Conservation (phyloP, 805 yeast genomes). For the Brettanomyces naardenensis region DNA sequence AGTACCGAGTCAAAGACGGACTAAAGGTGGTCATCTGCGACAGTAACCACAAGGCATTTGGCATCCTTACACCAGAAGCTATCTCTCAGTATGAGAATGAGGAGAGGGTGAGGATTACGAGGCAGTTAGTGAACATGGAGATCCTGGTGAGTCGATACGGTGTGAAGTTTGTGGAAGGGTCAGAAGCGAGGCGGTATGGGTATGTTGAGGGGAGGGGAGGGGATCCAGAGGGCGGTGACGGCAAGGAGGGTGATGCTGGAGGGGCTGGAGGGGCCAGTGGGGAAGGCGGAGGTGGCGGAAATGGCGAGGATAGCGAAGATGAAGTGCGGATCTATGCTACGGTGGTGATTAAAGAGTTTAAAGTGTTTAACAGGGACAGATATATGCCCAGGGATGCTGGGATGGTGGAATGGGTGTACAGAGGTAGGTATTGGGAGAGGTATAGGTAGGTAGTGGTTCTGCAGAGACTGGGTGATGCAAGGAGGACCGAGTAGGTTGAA, state of each 20-base stretch:
- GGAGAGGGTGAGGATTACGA: conserved; percentile 14
- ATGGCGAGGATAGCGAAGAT: neutral
- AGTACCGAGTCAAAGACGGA: neutral
- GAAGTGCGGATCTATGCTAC: conserved; percentile 7
- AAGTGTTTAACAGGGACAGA: conserved; percentile 16
- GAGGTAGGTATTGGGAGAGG: no score
- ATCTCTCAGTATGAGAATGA: conserved; percentile 11
- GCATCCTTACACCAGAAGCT: conserved; percentile 8
- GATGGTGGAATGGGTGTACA: conserved; percentile 12
- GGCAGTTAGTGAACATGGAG: conserved; percentile 10
- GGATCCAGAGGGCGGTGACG: neutral
- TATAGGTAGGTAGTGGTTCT: no score
- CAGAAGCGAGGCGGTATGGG: conserved; percentile 9
- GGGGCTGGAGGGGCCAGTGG: no score
- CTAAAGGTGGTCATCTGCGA: conserved; percentile 14
- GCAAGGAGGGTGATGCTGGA: no score
- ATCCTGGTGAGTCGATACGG: conserved; percentile 8
- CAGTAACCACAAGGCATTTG: conserved; percentile 12
- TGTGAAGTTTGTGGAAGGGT: conserved; percentile 9
- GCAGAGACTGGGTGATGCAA: no score
- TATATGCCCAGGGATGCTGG: conserved; percentile 8
- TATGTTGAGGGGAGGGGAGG: neutral
- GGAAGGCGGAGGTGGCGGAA: neutral
- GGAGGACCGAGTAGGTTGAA: no score
- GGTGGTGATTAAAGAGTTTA: conserved; percentile 10